Conservation (phyloP, 2,329 filamentous ascomycete species). For the Neofusicoccum sp. region DNA sequence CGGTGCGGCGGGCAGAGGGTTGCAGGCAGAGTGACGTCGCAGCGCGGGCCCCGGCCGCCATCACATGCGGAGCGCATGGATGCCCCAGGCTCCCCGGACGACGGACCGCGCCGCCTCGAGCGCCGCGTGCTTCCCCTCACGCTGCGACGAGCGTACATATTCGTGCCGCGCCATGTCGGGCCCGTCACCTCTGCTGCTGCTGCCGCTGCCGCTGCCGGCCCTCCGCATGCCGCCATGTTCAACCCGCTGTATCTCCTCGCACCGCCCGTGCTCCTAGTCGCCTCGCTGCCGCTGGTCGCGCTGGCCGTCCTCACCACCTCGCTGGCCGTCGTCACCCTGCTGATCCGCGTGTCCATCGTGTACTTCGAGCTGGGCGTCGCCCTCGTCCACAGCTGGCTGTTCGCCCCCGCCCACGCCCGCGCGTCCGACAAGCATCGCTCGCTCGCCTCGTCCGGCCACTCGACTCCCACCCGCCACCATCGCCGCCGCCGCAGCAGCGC, state of each 20-base stretch:
- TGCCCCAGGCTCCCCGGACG: conserved; percentile 11
- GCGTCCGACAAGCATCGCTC: conserved; percentile 24
- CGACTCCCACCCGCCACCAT: conserved; percentile 13
- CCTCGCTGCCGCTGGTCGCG: conserved; percentile 43
- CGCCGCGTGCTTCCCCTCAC: conserved; percentile 12
- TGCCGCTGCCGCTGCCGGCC: neutral
- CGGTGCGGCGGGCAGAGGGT: neutral
- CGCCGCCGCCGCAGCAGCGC: conserved; percentile 21
- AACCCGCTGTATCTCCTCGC: conserved; percentile 36
- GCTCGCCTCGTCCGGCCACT: conserved; percentile 23
- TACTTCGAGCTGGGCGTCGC: conserved; percentile 47
- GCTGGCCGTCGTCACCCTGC: conserved; percentile 41
- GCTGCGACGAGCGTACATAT: conserved; percentile 7
- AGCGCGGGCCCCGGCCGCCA: neutral
- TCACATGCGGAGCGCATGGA: conserved; percentile 17
- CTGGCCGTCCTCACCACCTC: conserved; percentile 43
- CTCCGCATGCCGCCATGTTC: conserved; percentile 14
- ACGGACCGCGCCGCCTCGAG: conserved; percentile 13
- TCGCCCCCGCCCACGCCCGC: conserved; percentile 25
- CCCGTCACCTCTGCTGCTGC: neutral
- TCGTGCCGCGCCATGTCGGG: conserved; percentile 7
- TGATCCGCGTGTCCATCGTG: conserved; percentile 43
- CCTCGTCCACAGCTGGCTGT: conserved; percentile 41
- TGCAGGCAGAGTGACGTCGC: neutral
- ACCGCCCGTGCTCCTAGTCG: conserved; percentile 39